Evolutionary conservation across 2,329 filamentous ascomycete species (phyloP).

Genomic region (Apiospora kogelbergensis): DNA sequence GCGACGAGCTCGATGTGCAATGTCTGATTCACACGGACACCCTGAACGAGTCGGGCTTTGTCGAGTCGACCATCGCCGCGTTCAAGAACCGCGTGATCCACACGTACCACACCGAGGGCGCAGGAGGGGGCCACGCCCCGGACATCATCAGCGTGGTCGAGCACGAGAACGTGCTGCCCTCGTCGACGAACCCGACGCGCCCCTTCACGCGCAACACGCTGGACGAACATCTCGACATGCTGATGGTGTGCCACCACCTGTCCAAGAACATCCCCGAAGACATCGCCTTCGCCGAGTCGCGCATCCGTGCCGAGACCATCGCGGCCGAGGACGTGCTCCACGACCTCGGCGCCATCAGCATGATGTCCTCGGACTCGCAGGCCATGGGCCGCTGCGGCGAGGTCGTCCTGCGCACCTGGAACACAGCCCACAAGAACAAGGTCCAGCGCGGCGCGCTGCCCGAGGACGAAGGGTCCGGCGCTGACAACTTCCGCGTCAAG

Average conservation of each 20-base stretch:
- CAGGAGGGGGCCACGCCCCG: conserved; percentile 90
- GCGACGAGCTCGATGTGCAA: conserved; percentile 89
- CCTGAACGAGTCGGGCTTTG: conserved; percentile 95
- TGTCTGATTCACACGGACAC: conserved; percentile 96
- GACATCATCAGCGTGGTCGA: conserved; percentile 96
- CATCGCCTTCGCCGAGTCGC: conserved; percentile 90
- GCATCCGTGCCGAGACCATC: conserved; percentile 94
- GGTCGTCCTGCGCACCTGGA: conserved; percentile 91
- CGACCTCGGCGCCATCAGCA: conserved; percentile 90
- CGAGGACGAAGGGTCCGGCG: conserved; percentile 76
- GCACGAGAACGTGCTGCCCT: conserved; percentile 83
- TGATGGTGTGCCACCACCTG: conserved; percentile 97
- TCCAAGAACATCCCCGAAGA: conserved; percentile 93
- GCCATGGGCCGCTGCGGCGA: conserved; percentile 97
- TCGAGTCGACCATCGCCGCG: conserved; percentile 84
- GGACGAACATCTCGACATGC: conserved; percentile 96
- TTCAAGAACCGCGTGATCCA: conserved; percentile 89
- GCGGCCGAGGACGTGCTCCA: conserved; percentile 95
- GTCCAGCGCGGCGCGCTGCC: conserved; percentile 72
- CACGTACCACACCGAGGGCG: conserved; percentile 95
- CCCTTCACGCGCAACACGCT: conserved; percentile 91
- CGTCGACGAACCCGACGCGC: conserved; percentile 87
- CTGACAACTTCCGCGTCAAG: conserved; percentile 91
- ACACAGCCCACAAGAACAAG: conserved; percentile 97
- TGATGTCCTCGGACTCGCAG: conserved; percentile 96